Base-by-base conservation (phyloP, 148 eudicot species). In the Rhododendron ovatum region DNA sequence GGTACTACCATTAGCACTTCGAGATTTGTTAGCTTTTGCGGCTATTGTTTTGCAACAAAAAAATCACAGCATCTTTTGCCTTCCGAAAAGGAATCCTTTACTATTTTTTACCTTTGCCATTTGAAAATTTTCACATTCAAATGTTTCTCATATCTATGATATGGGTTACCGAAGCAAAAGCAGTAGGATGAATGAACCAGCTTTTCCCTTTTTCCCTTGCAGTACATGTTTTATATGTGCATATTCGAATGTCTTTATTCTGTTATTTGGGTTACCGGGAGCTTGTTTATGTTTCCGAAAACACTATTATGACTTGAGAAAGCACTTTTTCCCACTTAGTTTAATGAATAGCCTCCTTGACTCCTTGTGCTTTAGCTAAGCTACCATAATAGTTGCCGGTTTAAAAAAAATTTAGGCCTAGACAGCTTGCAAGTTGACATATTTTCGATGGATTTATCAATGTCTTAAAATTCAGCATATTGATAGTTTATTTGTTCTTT, bases 1-100 rank as follows among this genome's bases (percentile, higher is more conserved):
- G 99, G 98, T 95, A 89, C 82, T 28, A 74, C 87, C 79, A 51
- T 61, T 33, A 45, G 2, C 73, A 20, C 37, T 77, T 83, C 43
- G 39, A 69, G 59, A 28, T 59, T 83, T 86, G 28, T 79, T 79
- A 67, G 84, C 65, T 78, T 14, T 28, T 47, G 53, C 24, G 28
- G 17, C 18, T 59, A 48, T 9, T 30, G 12, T 71, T 77, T 59
- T 43, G 9, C 12, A 73, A 30, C 18, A 11, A 9, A 55, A 33
- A 5, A 30, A 11, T 37, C 3, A 12, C 83, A 14, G 80, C 53
- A 45, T 24, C 37, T 77, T 8, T 43, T 10, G 73, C 28, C 45
- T 17, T 22, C 0, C 22, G 10, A 17, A 20, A 37, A 41, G 80
- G 13, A 39, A 41, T 35, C 2, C 14, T 78, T 45, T 45, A 45